Evolutionary conservation across 441 rosid species (phyloP).

Genomic region (Populus hybrid): DNA sequence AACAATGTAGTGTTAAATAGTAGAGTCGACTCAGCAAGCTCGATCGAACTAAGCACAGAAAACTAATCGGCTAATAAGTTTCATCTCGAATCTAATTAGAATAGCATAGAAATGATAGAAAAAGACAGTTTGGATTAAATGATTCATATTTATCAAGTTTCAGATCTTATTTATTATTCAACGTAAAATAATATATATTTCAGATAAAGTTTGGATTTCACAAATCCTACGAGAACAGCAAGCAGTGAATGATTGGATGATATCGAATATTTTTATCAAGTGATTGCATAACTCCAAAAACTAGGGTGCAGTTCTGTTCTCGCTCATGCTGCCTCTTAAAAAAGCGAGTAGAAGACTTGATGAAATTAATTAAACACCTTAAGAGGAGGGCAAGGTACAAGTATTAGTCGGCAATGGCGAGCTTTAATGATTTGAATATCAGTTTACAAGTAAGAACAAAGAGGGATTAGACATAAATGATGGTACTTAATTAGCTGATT

Average conservation of each 20-base stretch:
- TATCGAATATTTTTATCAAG: no score
- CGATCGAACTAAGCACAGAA: neutral
- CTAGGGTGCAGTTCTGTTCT: neutral
- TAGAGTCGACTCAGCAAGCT: neutral
- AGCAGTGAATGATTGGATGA: no score
- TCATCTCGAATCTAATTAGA: neutral
- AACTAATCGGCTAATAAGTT: no score
- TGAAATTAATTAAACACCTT: neutral
- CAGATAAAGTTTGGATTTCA: no score
- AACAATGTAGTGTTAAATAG: no score
- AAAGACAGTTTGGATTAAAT: no score
- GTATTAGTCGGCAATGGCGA: neutral
- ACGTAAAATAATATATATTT: no score
- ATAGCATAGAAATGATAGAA: neutral
- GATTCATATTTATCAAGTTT: no score
- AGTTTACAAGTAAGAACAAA: neutral
- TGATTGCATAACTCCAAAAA: neutral
- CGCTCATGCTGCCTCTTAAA: no score
- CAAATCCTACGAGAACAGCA: no score
- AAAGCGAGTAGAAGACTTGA: neutral
- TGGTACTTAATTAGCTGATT: no score
- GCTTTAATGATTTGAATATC: neutral
- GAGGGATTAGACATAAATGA: neutral
- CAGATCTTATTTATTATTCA: no score
- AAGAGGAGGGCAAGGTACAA: neutral